Conservation (phyloP, 2,329 filamentous ascomycete genomes). For the Pseudocercospora cruenta region DNA sequence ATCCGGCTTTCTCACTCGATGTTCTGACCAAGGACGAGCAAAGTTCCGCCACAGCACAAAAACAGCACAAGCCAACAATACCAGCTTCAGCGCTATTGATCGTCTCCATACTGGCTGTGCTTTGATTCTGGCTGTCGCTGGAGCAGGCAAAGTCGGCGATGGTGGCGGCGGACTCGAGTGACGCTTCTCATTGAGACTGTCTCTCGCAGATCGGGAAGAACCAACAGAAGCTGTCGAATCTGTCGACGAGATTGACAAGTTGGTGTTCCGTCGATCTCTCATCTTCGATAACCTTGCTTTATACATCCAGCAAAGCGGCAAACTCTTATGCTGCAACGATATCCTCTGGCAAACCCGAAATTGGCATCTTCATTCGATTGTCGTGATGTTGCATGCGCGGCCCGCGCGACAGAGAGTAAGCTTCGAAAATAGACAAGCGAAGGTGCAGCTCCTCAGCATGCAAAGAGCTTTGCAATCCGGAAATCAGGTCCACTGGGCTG, state of each 20-base stretch:
- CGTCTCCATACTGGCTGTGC: slow-evolving; percentile 17
- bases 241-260: slow-evolving; percentile 55
- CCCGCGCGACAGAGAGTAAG: background rate
- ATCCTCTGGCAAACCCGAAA: background rate
- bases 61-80: slow-evolving; percentile 23
- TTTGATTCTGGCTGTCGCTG: slow-evolving; percentile 29
- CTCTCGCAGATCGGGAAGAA: slow-evolving; percentile 69
- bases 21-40: slow-evolving; percentile 18
- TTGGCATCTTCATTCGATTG: background rate
- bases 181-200: slow-evolving; percentile 63
- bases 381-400: background rate
- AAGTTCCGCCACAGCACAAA: slow-evolving; percentile 26
- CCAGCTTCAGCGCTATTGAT: slow-evolving; percentile 17
- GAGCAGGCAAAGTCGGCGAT: slow-evolving; percentile 29
- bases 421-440: slow-evolving; percentile 16
- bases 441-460: slow-evolving; percentile 15
- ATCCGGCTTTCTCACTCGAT: slow-evolving; percentile 32
- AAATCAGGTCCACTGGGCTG: slow-evolving; percentile 10
- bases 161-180: slow-evolving; percentile 27
- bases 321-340: background rate
- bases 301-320: background rate
- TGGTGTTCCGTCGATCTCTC: slow-evolving; percentile 53
- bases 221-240: slow-evolving; percentile 71
- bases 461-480: background rate
- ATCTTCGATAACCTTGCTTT: slow-evolving; percentile 34